Percentiles rank a stretch among this genome's conserved stretches.
Evolutionary conservation across 1,139 yeast species (phyloP).

Genomic region (Candida gigantensis): DNA sequence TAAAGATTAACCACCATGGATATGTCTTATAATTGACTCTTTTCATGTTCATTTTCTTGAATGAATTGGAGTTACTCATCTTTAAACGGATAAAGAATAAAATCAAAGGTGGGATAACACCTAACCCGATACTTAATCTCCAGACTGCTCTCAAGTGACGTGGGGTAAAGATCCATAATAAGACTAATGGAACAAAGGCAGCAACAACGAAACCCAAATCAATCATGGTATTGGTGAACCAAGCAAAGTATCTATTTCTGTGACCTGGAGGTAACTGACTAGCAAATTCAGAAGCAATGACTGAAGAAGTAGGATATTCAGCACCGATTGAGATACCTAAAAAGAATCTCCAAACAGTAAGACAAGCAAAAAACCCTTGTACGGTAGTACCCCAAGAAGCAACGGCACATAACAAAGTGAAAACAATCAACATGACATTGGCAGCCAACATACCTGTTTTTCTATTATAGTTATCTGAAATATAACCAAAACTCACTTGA

Average conservation of each 20-base stretch:
- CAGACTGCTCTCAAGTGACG: conserved; percentile 79
- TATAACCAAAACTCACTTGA: conserved; percentile 73
- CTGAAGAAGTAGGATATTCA: conserved; percentile 92
- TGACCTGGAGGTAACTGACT: conserved; percentile 73
- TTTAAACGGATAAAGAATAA: conserved; percentile 76
- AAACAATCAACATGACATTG: conserved; percentile 67
- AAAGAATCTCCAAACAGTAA: conserved; percentile 83
- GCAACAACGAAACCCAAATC: conserved; percentile 84
- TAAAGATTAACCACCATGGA: conserved; percentile 70
- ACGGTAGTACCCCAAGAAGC: conserved; percentile 76
- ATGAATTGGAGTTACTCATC: conserved; percentile 72
- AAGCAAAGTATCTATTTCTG: conserved; percentile 84
- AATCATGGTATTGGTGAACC: conserved; percentile 89
- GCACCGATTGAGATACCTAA: conserved; percentile 86
- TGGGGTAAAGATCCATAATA: conserved; percentile 77
- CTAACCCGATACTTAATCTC: conserved; percentile 90
- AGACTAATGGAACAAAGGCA: conserved; percentile 82
- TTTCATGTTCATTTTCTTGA: conserved; percentile 69
- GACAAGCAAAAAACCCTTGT: conserved; percentile 75
- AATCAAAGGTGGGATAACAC: conserved; percentile 85
- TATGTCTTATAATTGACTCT: conserved; percentile 42
- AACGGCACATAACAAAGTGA: conserved; percentile 78
- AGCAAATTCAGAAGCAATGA: conserved; percentile 92
- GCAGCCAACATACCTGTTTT: conserved; percentile 80
- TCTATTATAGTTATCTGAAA: conserved; percentile 77